These are phyloP conservation scores for Penicillium lividum DNA, from an alignment of 495 filamentous ascomycete species.

Conservation along the genomic window DNA sequence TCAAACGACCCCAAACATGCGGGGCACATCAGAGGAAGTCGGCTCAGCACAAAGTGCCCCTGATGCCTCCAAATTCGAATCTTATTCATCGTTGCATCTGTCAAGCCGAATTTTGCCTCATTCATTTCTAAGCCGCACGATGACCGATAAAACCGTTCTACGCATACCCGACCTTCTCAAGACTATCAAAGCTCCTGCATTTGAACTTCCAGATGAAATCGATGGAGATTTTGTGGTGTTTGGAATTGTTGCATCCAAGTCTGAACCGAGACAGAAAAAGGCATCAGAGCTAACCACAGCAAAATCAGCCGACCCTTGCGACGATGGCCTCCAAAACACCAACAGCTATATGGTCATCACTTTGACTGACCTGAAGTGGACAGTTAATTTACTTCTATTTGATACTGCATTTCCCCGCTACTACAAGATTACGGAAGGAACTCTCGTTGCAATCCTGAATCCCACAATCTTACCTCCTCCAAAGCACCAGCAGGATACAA, in stretches of 20 bases:
- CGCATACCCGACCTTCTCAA: slow-evolving; percentile 81
- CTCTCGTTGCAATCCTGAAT: slow-evolving; percentile 90
- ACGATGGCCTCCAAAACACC: slow-evolving; percentile 56
- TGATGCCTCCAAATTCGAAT: slow-evolving; percentile 66
- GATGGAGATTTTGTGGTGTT: slow-evolving; percentile 86
- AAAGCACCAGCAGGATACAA: slow-evolving; percentile 67
- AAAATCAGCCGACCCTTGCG: slow-evolving; percentile 48
- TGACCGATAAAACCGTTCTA: slow-evolving; percentile 74
- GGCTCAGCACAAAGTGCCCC: slow-evolving; percentile 23
- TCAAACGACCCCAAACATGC: slow-evolving; percentile 51
- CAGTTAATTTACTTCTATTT: slow-evolving; percentile 89
- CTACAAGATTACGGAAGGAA: slow-evolving; percentile 86
- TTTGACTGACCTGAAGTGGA: slow-evolving; percentile 86
- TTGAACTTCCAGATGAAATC: slow-evolving; percentile 80
- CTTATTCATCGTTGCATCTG: slow-evolving; percentile 83
- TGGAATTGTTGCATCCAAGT: slow-evolving; percentile 84
- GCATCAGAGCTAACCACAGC: slow-evolving; percentile 42
- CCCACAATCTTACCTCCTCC: slow-evolving; percentile 87
- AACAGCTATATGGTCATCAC: slow-evolving; percentile 90
- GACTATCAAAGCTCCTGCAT: slow-evolving; percentile 79
- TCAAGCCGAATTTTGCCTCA: slow-evolving; percentile 87
- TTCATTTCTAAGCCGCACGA: slow-evolving; percentile 68
- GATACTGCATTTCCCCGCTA: slow-evolving; percentile 85
- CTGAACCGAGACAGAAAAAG: slow-evolving; percentile 72
- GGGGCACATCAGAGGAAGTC: slow-evolving; percentile 15